A percentile compares a stretch with the other conserved stretches of the same genome.
These are phyloP conservation scores for Aspergillus nanangensis DNA, from an alignment of 495 filamentous ascomycete species.

Conservation along the genomic window DNA sequence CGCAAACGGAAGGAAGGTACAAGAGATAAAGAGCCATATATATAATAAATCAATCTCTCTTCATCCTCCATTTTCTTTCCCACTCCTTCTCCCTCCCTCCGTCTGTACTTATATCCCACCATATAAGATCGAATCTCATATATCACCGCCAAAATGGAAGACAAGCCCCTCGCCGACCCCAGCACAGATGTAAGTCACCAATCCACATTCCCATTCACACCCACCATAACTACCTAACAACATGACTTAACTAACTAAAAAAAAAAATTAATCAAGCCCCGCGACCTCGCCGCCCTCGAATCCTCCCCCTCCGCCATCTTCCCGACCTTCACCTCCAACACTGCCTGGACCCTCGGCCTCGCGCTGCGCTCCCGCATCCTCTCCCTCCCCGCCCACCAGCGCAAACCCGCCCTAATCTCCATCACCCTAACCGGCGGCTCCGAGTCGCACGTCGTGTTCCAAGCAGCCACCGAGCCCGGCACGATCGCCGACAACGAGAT, in stretches of 20 bases:
- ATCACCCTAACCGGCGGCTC: constrained; percentile 53
- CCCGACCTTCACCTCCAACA: constrained; percentile 56
- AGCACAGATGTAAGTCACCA: constrained; percentile 32
- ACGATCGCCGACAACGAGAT: constrained; percentile 59
- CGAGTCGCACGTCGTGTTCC: constrained; percentile 54
- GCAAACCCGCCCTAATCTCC: constrained; percentile 57
- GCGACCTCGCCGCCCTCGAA: constrained; percentile 48
- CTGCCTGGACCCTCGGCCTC: constrained; percentile 63
- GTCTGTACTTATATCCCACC: too few species aligned
- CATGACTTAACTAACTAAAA: constrained; percentile 4
- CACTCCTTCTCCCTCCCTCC: too few species aligned
- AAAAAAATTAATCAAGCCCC: constrained; percentile 27
- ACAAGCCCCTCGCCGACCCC: constrained; percentile 25
- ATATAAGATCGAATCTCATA: too few species aligned
- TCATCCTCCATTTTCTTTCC: too few species aligned
- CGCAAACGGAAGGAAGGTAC: too few species aligned
- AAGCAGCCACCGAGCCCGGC: constrained; percentile 50
- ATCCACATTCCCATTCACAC: not conserved
- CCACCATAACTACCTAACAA: constrained; percentile 1
- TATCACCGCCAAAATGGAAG: constrained; percentile 24
- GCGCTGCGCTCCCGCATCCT: constrained; percentile 59
- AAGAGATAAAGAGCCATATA: too few species aligned
- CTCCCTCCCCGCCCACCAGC: constrained; percentile 38
- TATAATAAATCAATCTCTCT: too few species aligned
- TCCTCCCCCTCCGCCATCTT: constrained; percentile 47